Evolutionary conservation across 768 basidiomycete genomes (phyloP).

Genomic region (Suillus subalutaceus): DNA sequence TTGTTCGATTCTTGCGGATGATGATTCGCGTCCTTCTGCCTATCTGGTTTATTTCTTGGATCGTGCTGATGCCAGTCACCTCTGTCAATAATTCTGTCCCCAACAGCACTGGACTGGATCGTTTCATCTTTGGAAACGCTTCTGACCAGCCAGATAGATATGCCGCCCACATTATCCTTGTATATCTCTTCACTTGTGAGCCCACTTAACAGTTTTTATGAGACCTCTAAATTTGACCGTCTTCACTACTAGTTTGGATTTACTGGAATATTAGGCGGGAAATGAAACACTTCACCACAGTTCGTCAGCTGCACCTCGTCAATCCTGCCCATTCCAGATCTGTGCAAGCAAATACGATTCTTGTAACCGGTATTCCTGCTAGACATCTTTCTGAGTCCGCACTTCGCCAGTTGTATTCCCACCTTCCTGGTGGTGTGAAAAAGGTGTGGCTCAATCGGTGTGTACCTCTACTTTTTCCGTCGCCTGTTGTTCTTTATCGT

Average conservation of each 20-base stretch:
- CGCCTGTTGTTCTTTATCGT: neutral
- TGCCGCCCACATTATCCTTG: conserved; percentile 77
- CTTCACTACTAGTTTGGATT: conserved; percentile 66
- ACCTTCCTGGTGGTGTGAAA: conserved; percentile 88
- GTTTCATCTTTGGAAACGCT: conserved; percentile 85
- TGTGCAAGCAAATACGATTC: conserved; percentile 87
- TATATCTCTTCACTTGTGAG: conserved; percentile 80
- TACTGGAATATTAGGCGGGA: conserved; percentile 80
- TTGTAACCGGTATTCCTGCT: conserved; percentile 86
- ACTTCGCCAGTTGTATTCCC: conserved; percentile 70
- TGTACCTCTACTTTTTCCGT: conserved; percentile 17
- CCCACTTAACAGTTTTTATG: conserved; percentile 11
- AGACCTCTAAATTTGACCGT: conserved; percentile 5
- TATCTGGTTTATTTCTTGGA: conserved; percentile 91
- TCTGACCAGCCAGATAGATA: conserved; percentile 55
- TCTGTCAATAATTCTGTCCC: conserved; percentile 51
- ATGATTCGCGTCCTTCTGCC: conserved; percentile 83
- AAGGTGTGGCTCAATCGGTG: conserved; percentile 91
- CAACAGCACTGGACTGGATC: conserved; percentile 59
- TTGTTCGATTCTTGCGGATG: conserved; percentile 86
- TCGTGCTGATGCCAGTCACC: conserved; percentile 77
- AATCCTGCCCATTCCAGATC: conserved; percentile 70
- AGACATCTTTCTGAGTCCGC: conserved; percentile 74
- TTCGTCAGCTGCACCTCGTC: conserved; percentile 84
- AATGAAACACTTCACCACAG: conserved; percentile 76